These are phyloP conservation scores for Carex parvula DNA, from an alignment of 176 grass and related monocot species.

Conservation along the genomic window DNA sequence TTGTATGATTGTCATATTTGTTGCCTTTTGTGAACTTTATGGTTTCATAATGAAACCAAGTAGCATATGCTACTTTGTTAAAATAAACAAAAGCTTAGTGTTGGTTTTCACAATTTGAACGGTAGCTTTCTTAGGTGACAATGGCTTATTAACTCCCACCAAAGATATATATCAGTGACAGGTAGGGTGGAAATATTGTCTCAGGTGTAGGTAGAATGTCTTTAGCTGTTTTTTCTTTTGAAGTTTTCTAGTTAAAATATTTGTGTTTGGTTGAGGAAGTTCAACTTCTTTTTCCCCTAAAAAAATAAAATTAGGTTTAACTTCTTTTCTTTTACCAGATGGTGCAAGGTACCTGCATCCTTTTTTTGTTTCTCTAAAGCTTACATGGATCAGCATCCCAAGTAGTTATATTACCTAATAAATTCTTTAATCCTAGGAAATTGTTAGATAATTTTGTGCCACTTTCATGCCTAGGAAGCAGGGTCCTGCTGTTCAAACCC, in stretches of 20 bases:
- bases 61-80: neutral
- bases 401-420: neutral
- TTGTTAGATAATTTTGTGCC: neutral
- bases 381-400: neutral
- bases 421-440: neutral
- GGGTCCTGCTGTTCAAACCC: neutral
- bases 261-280: neutral
- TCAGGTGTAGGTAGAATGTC: neutral
- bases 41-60: neutral
- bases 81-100: neutral
- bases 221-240: neutral
- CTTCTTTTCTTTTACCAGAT: neutral
- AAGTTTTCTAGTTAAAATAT: neutral
- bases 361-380: neutral
- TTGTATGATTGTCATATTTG: no score
- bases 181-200: neutral
- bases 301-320: neutral
- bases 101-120: neutral
- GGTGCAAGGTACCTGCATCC: neutral
- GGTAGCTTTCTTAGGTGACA: neutral
- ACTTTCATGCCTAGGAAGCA: neutral
- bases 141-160: neutral
- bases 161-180: neutral
- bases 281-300: neutral
- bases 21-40: neutral